Percentiles rank a stretch among this genome's conserved stretches.
Conservation (phyloP, 1,284 basidiomycete genomes). For the Malassezia cuniculi region DNA sequence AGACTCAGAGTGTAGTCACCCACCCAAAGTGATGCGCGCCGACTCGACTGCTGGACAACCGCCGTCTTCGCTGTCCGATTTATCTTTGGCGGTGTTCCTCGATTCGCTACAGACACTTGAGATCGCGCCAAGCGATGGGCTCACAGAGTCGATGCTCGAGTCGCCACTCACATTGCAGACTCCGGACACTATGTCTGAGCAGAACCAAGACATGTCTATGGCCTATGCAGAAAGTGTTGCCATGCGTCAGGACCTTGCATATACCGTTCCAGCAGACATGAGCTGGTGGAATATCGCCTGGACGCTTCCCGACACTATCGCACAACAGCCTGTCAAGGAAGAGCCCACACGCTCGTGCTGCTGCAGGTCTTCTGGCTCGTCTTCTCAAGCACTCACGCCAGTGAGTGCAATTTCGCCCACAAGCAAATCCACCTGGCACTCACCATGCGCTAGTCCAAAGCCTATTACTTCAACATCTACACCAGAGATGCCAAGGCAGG, state of each 20-base stretch:
- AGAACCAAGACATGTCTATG: not conserved
- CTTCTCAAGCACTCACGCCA: not conserved
- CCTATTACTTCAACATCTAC: too few species aligned
- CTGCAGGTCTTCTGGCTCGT: slow-evolving; percentile 3
- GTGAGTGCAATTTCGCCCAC: not conserved
- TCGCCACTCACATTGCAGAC: slow-evolving; percentile 1
- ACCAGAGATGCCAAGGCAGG: too few species aligned
- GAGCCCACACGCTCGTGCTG: slow-evolving; percentile 11
- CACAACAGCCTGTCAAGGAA: slow-evolving; percentile 7
- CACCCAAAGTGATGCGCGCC: too few species aligned
- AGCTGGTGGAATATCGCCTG: slow-evolving; percentile 40
- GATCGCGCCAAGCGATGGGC: slow-evolving; percentile 27
- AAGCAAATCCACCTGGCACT: not conserved
- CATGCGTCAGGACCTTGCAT: slow-evolving; percentile 29
- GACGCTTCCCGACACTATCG: slow-evolving; percentile 9
- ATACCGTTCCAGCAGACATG: slow-evolving; percentile 40
- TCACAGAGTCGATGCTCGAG: slow-evolving; percentile 4
- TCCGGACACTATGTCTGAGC: not conserved
- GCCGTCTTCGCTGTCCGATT: slow-evolving; percentile 12
- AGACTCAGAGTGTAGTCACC: too few species aligned
- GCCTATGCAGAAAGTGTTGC: slow-evolving; percentile 13
- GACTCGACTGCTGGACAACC: too few species aligned
- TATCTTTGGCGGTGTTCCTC: slow-evolving; percentile 39
- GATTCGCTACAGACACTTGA: slow-evolving; percentile 41
- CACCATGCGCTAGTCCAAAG: not conserved